A percentile compares a stretch with the other conserved stretches of the same genome.
Conservation (phyloP, 164 flowering plant genomes). For the Echeveria elegans region DNA sequence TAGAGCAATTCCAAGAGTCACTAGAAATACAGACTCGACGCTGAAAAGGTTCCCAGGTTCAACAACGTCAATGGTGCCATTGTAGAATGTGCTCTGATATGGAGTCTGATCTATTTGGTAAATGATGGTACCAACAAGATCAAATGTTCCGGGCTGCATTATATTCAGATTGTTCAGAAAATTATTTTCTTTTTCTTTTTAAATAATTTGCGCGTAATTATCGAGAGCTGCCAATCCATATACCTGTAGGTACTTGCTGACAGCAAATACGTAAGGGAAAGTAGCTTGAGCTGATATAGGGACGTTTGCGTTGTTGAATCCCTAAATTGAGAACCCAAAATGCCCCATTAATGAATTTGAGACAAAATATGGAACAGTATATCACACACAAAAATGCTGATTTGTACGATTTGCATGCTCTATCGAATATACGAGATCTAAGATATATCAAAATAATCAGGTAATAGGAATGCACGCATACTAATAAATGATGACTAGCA, state of each 20-base stretch:
- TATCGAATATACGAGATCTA: no score
- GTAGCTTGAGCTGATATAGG: not conserved
- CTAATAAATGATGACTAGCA: no score
- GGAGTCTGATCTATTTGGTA: not conserved
- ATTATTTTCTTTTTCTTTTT: no score
- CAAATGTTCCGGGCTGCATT: slow-evolving; percentile 59
- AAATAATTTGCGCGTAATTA: no score
- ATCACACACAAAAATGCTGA: no score
- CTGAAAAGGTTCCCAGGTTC: slow-evolving; percentile 45
- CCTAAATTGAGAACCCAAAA: not conserved
- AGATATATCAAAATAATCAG: no score
- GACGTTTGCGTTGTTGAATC: not conserved
- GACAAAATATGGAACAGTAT: not conserved
- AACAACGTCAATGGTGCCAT: slow-evolving; percentile 92
- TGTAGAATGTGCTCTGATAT: slow-evolving; percentile 13
- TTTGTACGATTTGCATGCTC: not conserved
- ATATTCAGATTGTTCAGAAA: not conserved
- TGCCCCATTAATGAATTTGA: no score
- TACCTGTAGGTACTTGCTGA: not conserved
- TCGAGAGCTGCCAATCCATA: not conserved
- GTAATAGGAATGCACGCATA: no score
- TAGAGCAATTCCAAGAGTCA: slow-evolving; percentile 69
- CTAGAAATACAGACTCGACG: slow-evolving; percentile 76
- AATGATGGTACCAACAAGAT: not conserved
- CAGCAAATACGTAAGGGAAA: not conserved